Conservation (phyloP, 192 early-diverging fungal species). For the Coemansia aciculifera region DNA sequence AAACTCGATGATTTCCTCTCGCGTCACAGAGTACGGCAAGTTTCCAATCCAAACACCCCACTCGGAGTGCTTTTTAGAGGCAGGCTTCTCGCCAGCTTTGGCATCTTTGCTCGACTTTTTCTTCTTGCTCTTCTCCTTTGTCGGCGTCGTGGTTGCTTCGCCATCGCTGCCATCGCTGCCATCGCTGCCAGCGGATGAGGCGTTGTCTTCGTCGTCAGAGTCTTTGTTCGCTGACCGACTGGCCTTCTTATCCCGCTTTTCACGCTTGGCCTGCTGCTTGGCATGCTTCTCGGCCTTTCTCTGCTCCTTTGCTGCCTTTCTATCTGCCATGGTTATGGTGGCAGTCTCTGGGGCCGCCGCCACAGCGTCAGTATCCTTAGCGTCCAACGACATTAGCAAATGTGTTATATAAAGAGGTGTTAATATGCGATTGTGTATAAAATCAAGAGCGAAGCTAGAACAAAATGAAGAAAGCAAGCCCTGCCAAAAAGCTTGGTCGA, state of each 20-base stretch:
- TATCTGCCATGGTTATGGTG: constrained; percentile 1
- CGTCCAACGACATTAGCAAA: constrained; percentile 6
- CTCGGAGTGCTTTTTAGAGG: constrained; percentile 56
- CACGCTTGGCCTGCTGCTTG: constrained; percentile 37
- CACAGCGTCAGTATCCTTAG: not conserved
- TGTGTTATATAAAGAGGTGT: not conserved
- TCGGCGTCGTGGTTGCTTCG: constrained; percentile 32
- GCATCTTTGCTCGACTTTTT: constrained; percentile 32
- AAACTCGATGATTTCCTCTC: constrained; percentile 59
- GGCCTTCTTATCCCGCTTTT: constrained; percentile 6
- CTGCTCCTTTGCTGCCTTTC: constrained; percentile 1
- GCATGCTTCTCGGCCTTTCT: constrained; percentile 40
- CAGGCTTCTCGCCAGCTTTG: constrained; percentile 42
- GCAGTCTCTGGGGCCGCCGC: not conserved
- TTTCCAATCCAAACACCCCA: constrained; percentile 75
- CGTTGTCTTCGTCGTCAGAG: constrained; percentile 17
- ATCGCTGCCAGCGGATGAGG: constrained; percentile 15
- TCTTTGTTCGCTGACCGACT: not conserved
- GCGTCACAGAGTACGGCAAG: constrained; percentile 61
- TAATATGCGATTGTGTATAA: not conserved
- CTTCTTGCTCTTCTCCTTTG: constrained; percentile 53
- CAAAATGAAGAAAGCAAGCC: not conserved
- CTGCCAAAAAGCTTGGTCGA: constrained; percentile 1
- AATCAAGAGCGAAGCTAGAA: not conserved
- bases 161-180: too few relatives aligned